Evolutionary conservation across 2,329 filamentous ascomycete species (phyloP), one percentile per base, ranked within the genome.

Genomic region (Ophiostoma novo-ulmi): DNA sequence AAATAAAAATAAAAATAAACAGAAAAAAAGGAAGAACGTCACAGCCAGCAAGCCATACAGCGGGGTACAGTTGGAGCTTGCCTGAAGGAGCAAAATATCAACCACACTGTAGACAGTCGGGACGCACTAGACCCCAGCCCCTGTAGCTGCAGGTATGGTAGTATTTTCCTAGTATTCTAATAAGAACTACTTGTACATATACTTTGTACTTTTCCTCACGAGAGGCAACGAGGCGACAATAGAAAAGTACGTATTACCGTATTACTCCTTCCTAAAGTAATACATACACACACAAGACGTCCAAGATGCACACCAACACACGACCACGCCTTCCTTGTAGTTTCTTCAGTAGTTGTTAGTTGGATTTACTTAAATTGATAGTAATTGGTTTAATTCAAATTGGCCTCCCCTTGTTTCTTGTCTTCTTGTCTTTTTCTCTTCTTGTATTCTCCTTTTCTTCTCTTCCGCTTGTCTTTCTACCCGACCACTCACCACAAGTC

Each of bases 1-100:
- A 36, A 5, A 38, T 13, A n/a, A 38, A 38, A 11, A 64, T 7
- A 64, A 38, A 20, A n/a, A 38, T 11, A 10, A 11, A n/a, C 3
- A 31, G 2, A 36, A 63, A 36, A 8, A 63, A 63, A 61, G 55
- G 10, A 58, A 8, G 22, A 61, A 61, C 31, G 4, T 11, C 11
- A 38, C 31, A 36, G 17, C 61, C 35, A 14, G 20, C 26, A 31
- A 36, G 35, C 31, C 35, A 36, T n/a, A 10, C 35, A 64, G 61
- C 61, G 61, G 61, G 61, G 61, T 36, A 36, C 61, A 64, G 52
- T 13, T 58, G n/a, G 52, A 58, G 52, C 52, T 58, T 58, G n/a
- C 52, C 52, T 26, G 52, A 58, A 58, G 52, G 52, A 58, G n/a
- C 52, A 58, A 44, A 58, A 22, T 26, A 58, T 26, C 52, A 26